Base-by-base conservation (phyloP, 2,329 filamentous ascomycete genomes). In the Pseudofabraea citricarpa region DNA sequence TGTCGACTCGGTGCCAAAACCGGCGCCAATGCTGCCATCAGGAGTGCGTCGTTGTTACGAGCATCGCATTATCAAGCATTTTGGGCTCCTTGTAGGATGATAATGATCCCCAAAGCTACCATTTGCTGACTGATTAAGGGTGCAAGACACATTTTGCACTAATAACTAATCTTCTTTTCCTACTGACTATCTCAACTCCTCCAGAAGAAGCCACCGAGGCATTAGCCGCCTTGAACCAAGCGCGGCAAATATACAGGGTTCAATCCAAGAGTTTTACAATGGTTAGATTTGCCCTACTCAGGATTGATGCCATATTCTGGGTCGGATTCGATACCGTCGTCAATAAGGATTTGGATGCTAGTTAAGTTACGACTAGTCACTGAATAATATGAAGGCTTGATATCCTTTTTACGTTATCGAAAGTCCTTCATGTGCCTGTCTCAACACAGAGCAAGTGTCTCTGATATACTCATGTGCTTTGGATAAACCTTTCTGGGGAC, bases 401-500 rank as follows among this genome's bases (percentile, higher is more conserved):
- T n/a, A n/a, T n/a, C n/a, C n/a, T n/a, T n/a, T n/a, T n/a, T n/a
- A n/a, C n/a, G n/a, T n/a, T n/a, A n/a, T n/a, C 13, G 24, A 13
- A 8, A 8, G 8, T 27, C 20, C 36, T 6, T 6, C n/a, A 39
- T 39, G 22, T 23, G 36, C 19, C 13, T 39, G 18, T 23, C 19
- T 39, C 13, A 23, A 13, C 7, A 39, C 22, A 6, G 6, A 23
- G 9, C 20, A 23, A n/a, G 53, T 59, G 16, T 61, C 59, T 7
- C 52, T 46, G 4, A 61, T 57, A 23, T 58, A 60, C 29, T 57
- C 55, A 19, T 53, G 55, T 23, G 56, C 59, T 42, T 49, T 58
- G 2, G 38, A 36, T 3, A 61, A 41, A 0, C 56, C 58, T 13
- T 47, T 53, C 12, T 54, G 27, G 0, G 56, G 57, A 22, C 59